These are phyloP conservation scores for Astragalus membranaceus DNA, from an alignment of 306 rosid genomes.

Conservation along the genomic window DNA sequence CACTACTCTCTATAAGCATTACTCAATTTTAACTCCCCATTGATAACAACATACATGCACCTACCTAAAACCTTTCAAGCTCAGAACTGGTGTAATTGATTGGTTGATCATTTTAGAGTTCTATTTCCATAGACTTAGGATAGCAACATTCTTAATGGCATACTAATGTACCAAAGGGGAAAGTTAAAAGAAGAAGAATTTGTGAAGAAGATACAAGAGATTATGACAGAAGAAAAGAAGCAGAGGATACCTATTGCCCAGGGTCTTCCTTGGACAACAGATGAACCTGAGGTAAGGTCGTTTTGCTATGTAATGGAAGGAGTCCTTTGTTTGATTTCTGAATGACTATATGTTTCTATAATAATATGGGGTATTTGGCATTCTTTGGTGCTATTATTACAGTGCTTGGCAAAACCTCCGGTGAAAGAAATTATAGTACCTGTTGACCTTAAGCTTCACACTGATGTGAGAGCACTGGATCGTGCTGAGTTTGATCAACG, in stretches of 20 bases:
- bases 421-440: slow-evolving; percentile 73
- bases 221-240: slow-evolving; percentile 64
- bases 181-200: slow-evolving; percentile 77
- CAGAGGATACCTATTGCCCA: slow-evolving; percentile 84
- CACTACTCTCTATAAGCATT: too few species aligned
- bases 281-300: slow-evolving; percentile 82
- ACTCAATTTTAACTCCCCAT: too few species aligned
- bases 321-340: background rate
- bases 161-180: slow-evolving; percentile 71
- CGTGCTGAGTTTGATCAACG: slow-evolving; percentile 84
- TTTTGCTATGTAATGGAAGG: background rate
- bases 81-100: slow-evolving; percentile 75
- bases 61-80: slow-evolving; percentile 77
- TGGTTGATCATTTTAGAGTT: background rate
- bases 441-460: slow-evolving; percentile 54
- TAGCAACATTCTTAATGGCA: slow-evolving; percentile 16
- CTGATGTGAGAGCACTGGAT: slow-evolving; percentile 64
- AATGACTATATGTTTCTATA: slow-evolving; percentile 4
- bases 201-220: slow-evolving; percentile 61
- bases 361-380: background rate
- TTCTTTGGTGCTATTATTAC: slow-evolving; percentile 21
- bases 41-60: too few species aligned
- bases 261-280: slow-evolving; percentile 98
- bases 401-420: slow-evolving; percentile 69
- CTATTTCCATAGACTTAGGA: background rate